These are phyloP conservation scores for Rhodomyrtus psidioides DNA, from an alignment of 441 rosid species.

Conservation along the genomic window DNA sequence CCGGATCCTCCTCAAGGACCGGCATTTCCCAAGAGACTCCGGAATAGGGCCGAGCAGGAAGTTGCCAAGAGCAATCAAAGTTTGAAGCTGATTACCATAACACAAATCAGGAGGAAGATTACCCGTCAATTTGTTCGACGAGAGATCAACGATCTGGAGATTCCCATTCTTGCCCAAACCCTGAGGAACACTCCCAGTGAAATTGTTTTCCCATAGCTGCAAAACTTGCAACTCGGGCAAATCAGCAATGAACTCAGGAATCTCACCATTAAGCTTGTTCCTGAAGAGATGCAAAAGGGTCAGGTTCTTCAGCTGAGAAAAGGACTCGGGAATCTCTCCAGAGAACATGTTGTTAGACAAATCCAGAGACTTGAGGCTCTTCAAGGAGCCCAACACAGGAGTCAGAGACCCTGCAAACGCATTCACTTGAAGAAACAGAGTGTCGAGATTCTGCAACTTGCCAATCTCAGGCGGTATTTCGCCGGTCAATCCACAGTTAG, in stretches of 20 bases:
- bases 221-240: conserved; percentile 73
- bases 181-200: conserved; percentile 77
- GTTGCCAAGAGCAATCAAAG: conserved; percentile 67
- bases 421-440: conserved; percentile 89
- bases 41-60: conserved; percentile 85
- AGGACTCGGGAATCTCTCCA: conserved; percentile 71
- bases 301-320: conserved; percentile 56
- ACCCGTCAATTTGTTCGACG: conserved; percentile 85
- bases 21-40: conserved; percentile 59
- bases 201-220: conserved; percentile 93
- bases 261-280: conserved; percentile 78
- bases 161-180: conserved; percentile 66
- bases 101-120: conserved; percentile 75
- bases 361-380: conserved; percentile 81
- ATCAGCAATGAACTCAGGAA: conserved; percentile 78
- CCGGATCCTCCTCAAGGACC: conserved; percentile 68
- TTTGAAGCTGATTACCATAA: conserved; percentile 57
- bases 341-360: conserved; percentile 73
- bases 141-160: conserved; percentile 58
- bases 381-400: conserved; percentile 52
- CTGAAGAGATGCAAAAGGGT: conserved; percentile 79
- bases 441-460: conserved; percentile 66
- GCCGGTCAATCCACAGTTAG: conserved; percentile 73
- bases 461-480: conserved; percentile 65
- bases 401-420: conserved; percentile 53